Evolutionary conservation across 1,284 basidiomycete genomes (phyloP).

Genomic region (Irpex sp.): DNA sequence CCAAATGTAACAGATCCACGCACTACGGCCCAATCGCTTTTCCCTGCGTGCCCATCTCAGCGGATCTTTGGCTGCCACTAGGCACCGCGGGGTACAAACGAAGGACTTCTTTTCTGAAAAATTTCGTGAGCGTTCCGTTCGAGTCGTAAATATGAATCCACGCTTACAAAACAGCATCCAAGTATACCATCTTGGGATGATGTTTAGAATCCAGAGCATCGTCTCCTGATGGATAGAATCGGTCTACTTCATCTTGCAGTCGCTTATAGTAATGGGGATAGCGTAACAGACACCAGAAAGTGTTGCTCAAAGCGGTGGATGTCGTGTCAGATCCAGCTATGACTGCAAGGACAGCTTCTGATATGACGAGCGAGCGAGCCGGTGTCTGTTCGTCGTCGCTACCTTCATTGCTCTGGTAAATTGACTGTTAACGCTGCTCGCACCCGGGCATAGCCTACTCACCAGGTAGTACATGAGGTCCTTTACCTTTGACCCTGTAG

Average conservation of each 20-base stretch:
- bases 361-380: conserved; percentile 34
- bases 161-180: conserved; percentile 21
- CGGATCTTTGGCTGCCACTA: conserved; percentile 46
- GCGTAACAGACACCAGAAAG: conserved; percentile 44
- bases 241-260: conserved; percentile 50
- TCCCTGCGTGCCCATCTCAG: conserved; percentile 17
- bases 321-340: conserved; percentile 60
- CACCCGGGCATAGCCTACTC: neutral
- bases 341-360: conserved; percentile 46
- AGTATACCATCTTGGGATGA: conserved; percentile 19
- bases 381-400: conserved; percentile 34
- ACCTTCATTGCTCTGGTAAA: conserved; percentile 38
- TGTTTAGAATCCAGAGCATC: conserved; percentile 16
- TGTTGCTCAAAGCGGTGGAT: conserved; percentile 38
- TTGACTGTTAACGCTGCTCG: neutral
- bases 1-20: neutral
- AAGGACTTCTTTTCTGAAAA: conserved; percentile 52
- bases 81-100: conserved; percentile 52
- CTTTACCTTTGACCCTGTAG: conserved; percentile 33
- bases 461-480: conserved; percentile 41
- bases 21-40: conserved; percentile 19
- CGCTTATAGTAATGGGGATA: conserved; percentile 41
- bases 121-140: neutral
- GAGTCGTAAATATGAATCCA: neutral
- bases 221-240: conserved; percentile 16